A percentile compares a stretch with the other conserved stretches of the same genome.
These are phyloP conservation scores for Albizia julibrissin DNA, from an alignment of 306 rosid genomes.

Conservation along the genomic window DNA sequence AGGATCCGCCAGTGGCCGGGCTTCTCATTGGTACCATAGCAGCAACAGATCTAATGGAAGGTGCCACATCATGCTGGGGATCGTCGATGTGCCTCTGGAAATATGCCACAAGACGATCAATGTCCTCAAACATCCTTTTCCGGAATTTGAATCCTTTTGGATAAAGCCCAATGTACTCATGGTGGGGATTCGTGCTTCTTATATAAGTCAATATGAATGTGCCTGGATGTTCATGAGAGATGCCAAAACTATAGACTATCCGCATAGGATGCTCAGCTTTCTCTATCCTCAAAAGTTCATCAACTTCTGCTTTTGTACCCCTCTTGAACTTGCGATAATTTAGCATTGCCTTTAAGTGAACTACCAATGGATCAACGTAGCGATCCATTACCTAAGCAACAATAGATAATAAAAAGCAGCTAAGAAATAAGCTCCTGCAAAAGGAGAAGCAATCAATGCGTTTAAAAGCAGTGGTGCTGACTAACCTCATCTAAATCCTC, in stretches of 20 bases:
- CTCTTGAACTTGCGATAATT: conserved; percentile 84
- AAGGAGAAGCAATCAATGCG: conserved; percentile 3
- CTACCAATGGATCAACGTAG: conserved; percentile 92
- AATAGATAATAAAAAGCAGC: conserved; percentile 17
- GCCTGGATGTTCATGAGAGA: conserved; percentile 97
- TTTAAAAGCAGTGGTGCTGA: not conserved
- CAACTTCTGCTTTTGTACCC: conserved; percentile 91
- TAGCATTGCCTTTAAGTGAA: conserved; percentile 81
- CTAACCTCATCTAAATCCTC: conserved; percentile 98
- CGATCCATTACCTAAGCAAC: conserved; percentile 90
- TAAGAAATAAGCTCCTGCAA: not conserved
- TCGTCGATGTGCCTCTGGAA: conserved; percentile 94
- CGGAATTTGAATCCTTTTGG: conserved; percentile 97
- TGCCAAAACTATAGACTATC: conserved; percentile 90
- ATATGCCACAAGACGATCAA: conserved; percentile 89
- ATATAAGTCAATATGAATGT: conserved; percentile 85
- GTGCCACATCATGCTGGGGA: conserved; percentile 76
- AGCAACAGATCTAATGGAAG: conserved; percentile 94
- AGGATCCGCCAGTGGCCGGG: conserved; percentile 94
- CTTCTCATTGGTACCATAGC: conserved; percentile 99
- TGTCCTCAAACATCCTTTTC: conserved; percentile 93
- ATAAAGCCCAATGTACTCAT: conserved; percentile 94
- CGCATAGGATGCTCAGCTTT: conserved; percentile 81
- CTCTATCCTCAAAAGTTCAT: conserved; percentile 80
- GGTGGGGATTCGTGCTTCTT: conserved; percentile 95